Conservation (phyloP, 208 protist species). For the Acanthamoeba lugdunensis region DNA sequence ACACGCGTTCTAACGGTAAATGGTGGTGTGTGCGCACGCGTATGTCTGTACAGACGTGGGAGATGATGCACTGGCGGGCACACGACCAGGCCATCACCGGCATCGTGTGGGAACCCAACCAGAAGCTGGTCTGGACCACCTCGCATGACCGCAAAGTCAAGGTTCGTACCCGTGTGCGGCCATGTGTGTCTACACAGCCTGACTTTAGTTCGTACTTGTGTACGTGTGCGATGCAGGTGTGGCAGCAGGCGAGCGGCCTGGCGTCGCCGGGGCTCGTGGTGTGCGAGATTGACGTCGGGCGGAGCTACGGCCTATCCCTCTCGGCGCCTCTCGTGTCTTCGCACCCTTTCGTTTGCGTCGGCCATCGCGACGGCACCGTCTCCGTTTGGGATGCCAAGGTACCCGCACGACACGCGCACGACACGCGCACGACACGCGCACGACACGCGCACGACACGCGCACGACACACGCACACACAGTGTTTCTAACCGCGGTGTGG, state of each 20-base stretch:
- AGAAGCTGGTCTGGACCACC: constrained; percentile 47
- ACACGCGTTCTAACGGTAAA: not conserved
- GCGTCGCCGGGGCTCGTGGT: constrained; percentile 25
- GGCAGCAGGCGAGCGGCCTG: constrained; percentile 34
- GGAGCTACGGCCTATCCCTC: not conserved
- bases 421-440: not conserved
- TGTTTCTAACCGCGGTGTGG: not conserved
- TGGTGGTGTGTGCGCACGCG: not conserved
- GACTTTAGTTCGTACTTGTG: no score
- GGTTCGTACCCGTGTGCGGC: not conserved
- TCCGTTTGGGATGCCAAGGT: constrained; percentile 42
- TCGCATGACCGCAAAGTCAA: constrained; percentile 36
- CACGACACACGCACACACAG: not conserved
- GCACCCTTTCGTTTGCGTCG: not conserved
- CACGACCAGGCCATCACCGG: constrained; percentile 17
- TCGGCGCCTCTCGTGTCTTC: not conserved
- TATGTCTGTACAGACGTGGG: constrained; percentile 8
- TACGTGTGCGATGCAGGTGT: not conserved
- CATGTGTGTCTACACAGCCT: no score
- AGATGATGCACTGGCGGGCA: constrained; percentile 61
- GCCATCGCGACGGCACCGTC: constrained; percentile 30
- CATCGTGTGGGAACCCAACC: constrained; percentile 52
- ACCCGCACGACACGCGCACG: not conserved
- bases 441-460: no score
- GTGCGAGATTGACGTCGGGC: constrained; percentile 14